Evolutionary conservation across 2,329 filamentous ascomycete genomes (phyloP).

Genomic region (Aphanocladium album): DNA sequence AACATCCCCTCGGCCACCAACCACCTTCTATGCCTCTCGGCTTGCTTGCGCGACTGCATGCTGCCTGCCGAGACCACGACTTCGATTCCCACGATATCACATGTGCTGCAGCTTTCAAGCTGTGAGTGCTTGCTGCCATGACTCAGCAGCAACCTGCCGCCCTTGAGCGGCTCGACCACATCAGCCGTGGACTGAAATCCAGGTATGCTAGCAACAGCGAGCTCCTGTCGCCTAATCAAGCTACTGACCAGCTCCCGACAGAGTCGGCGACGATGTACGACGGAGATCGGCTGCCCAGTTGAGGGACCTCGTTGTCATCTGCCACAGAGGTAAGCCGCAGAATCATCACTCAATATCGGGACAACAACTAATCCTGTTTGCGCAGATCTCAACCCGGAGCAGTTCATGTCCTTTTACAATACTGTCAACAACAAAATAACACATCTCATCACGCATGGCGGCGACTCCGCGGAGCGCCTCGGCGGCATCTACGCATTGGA

Average conservation of each 20-base stretch:
- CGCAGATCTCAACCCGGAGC: conserved; percentile 70
- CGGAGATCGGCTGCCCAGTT: conserved; percentile 50
- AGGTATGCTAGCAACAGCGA: conserved; percentile 34
- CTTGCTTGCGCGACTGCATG: not conserved
- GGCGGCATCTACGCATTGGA: conserved; percentile 91
- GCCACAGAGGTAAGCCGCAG: conserved; percentile 46
- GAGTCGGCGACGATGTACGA: conserved; percentile 42
- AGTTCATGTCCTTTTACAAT: conserved; percentile 60
- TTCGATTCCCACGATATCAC: not conserved
- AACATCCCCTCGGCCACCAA: not conserved
- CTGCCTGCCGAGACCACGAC: not conserved
- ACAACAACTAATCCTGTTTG: not conserved
- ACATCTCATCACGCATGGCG: conserved; percentile 72
- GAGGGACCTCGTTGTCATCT: conserved; percentile 49
- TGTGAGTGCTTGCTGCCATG: conserved; percentile 25
- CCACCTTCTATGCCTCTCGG: not conserved
- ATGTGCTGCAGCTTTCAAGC: not conserved
- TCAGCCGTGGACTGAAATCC: conserved; percentile 51
- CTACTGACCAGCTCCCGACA: conserved; percentile 13
- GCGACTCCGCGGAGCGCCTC: conserved; percentile 80
- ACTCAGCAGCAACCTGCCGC: conserved; percentile 47
- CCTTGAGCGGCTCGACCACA: conserved; percentile 50
- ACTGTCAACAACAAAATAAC: conserved; percentile 54
- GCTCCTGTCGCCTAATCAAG: not conserved
- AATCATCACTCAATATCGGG: not conserved